A percentile compares a stretch with the other conserved stretches of the same genome.
Evolutionary conservation across 2,329 filamentous ascomycete genomes (phyloP).

Genomic region (Cladosporium colombiae): DNA sequence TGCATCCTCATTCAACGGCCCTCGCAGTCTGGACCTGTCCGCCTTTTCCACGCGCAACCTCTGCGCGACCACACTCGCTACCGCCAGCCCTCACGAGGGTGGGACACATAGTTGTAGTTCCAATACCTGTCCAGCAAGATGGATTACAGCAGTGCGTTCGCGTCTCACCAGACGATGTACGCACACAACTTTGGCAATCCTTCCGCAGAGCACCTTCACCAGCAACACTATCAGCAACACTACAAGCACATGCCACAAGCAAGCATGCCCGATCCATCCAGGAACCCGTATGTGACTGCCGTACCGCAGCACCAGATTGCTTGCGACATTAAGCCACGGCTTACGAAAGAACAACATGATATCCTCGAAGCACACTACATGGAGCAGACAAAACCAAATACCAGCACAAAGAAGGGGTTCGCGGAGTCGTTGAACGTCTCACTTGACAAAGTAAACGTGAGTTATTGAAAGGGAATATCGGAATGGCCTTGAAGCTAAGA

Average conservation of each 20-base stretch:
- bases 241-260: constrained; percentile 13
- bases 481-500: neutral
- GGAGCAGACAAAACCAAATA: constrained; percentile 52
- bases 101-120: neutral
- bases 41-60: neutral
- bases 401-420: constrained; percentile 52
- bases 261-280: constrained; percentile 21
- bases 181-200: constrained; percentile 15
- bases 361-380: constrained; percentile 53
- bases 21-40: constrained; percentile 12
- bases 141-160: constrained; percentile 12
- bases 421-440: constrained; percentile 50
- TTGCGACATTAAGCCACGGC: constrained; percentile 52
- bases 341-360: constrained; percentile 56
- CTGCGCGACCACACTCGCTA: constrained; percentile 8
- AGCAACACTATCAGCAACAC: constrained; percentile 18
- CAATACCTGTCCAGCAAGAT: neutral
- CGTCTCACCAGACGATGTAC: constrained; percentile 15
- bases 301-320: constrained; percentile 30
- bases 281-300: constrained; percentile 22
- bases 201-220: constrained; percentile 15
- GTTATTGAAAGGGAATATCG: constrained; percentile 28
- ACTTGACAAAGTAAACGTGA: constrained; percentile 56
- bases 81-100: constrained; percentile 4
- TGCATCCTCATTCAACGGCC: constrained; percentile 14